phyloP scores from a whole-genome alignment of 228 moss, liverwort and hornwort genomes.

The Sphagnum fallax region DNA sequence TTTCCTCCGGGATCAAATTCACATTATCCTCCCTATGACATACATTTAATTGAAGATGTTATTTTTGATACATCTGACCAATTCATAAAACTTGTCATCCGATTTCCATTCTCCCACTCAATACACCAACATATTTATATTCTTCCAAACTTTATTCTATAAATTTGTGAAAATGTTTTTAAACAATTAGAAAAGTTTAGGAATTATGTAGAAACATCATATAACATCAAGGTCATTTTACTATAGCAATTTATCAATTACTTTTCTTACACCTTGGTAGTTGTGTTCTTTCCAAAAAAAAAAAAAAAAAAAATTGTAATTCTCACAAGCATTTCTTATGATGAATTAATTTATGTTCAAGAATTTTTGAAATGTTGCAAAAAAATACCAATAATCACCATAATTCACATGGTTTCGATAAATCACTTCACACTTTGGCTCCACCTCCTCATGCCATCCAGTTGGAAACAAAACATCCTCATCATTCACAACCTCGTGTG shows the following conservation, averaged over 20 bases:
- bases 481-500: background rate
- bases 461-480: constrained; percentile 2
- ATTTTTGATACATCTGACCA: no score
- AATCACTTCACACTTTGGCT: constrained; percentile 8
- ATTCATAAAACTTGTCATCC: no score
- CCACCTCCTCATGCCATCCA: constrained; percentile 7
- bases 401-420: constrained; percentile 7
- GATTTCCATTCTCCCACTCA: no score
- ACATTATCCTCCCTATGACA: constrained; percentile 6
- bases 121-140: background rate
- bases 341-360: background rate
- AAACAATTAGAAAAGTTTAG: no score
- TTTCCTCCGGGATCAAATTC: background rate
- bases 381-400: constrained; percentile 6
- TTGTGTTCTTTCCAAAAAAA: background rate
- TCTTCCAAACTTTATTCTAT: background rate
- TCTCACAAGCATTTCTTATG: background rate
- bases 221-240: background rate
- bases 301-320: background rate
- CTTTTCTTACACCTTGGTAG: background rate
- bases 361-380: background rate
- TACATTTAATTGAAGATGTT: background rate
- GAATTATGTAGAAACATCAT: background rate
- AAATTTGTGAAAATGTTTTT: no score
- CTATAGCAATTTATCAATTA: background rate